These are phyloP conservation scores for Rugonectria rugulosa DNA, from an alignment of 2,329 filamentous ascomycete genomes.

Conservation along the genomic window DNA sequence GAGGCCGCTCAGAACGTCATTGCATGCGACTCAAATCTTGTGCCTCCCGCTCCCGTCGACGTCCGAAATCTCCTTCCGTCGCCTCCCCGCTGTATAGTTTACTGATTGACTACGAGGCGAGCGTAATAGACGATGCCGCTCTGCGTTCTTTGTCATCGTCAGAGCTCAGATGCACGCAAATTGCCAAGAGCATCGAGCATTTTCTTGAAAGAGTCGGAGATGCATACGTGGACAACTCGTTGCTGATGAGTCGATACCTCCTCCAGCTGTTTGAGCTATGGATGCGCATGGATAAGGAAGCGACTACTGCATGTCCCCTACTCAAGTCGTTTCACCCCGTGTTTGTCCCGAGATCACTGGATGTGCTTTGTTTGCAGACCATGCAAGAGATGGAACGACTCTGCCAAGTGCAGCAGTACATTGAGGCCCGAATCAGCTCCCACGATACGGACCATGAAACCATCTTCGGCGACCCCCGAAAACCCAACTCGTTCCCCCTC, in stretches of 20 bases:
- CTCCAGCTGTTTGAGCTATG: slow-evolving; percentile 65
- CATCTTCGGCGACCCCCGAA: slow-evolving; percentile 54
- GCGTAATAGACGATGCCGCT: too few species aligned
- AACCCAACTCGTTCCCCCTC: background rate
- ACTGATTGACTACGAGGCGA: too few species aligned
- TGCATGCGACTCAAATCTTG: too few species aligned
- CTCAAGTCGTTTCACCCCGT: slow-evolving; percentile 59
- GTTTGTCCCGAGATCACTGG: slow-evolving; percentile 58
- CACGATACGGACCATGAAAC: slow-evolving; percentile 39
- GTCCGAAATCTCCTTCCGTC: too few species aligned
- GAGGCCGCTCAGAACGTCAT: too few species aligned
- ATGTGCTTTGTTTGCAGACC: slow-evolving; percentile 61
- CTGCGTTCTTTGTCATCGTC: too few species aligned
- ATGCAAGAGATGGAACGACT: slow-evolving; percentile 59
- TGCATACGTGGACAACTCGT: slow-evolving; percentile 44
- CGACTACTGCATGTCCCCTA: slow-evolving; percentile 52
- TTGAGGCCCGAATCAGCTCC: slow-evolving; percentile 27
- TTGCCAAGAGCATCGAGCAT: too few species aligned
- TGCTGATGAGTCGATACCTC: slow-evolving; percentile 43
- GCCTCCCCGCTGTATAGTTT: too few species aligned
- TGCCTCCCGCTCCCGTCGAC: too few species aligned
- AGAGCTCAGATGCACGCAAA: too few species aligned
- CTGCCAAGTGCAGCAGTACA: slow-evolving; percentile 34
- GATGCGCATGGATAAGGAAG: slow-evolving; percentile 61
- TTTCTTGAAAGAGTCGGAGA: too few species aligned